Evolutionary conservation across 768 basidiomycete species (phyloP).

Genomic region (Trametes cinnabarina): DNA sequence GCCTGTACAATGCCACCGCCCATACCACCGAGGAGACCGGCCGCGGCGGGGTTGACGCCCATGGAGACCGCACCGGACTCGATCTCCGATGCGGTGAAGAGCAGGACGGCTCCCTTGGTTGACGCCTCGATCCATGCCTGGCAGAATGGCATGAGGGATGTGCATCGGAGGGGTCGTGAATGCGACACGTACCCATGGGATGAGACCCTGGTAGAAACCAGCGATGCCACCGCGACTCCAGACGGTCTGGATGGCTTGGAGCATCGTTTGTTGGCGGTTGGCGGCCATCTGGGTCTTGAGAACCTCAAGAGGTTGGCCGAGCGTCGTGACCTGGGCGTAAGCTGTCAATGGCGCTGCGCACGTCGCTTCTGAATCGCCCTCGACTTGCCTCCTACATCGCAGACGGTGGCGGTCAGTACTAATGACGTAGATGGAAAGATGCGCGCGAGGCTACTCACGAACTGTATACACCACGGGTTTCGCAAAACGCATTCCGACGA

Average conservation of each 20-base stretch:
- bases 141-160: not conserved
- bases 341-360: not conserved
- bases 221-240: conserved; percentile 87
- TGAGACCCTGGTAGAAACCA: conserved; percentile 97
- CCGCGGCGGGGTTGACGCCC: conserved; percentile 76
- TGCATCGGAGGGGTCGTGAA: not conserved
- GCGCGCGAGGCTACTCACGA: conserved; percentile 30
- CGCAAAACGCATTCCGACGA: not conserved
- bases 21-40: conserved; percentile 95
- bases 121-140: conserved; percentile 99
- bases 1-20: conserved; percentile 96
- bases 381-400: conserved; percentile 65
- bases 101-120: conserved; percentile 93
- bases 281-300: conserved; percentile 99
- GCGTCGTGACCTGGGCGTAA: conserved; percentile 78
- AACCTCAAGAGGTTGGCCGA: conserved; percentile 97
- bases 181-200: conserved; percentile 80
- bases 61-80: conserved; percentile 63
- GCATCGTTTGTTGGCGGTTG: conserved; percentile 89
- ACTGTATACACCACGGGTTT: conserved; percentile 23
- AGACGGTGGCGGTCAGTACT: conserved; percentile 25
- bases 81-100: conserved; percentile 96
- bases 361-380: not conserved
- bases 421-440: conserved; percentile 1
- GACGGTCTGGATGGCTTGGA: conserved; percentile 78